Evolutionary conservation across 257 asterid genomes (phyloP).

Genomic region (Solanum bulbocastanum): DNA sequence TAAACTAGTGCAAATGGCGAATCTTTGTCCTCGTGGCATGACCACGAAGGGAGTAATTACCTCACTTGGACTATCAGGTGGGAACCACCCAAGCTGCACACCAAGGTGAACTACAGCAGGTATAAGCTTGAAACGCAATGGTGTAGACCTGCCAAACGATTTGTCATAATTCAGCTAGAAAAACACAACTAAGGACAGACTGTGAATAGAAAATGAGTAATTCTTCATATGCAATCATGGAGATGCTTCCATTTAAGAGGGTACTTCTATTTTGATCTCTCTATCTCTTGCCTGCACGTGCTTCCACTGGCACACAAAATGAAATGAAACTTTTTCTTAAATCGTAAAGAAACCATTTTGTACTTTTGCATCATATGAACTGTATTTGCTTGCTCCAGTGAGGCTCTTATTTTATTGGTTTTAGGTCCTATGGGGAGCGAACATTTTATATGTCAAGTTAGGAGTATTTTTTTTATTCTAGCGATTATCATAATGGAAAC

Average conservation of each 20-base stretch:
- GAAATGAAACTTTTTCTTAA: not conserved
- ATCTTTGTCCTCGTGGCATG: not conserved
- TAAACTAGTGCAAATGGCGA: not conserved
- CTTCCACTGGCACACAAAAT: not conserved
- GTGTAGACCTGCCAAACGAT: slow-evolving; percentile 66
- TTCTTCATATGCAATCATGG: not conserved
- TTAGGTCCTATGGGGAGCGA: not conserved
- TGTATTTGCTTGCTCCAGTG: not conserved
- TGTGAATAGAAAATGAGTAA: not conserved
- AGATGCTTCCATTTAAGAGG: not conserved
- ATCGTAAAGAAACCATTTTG: not conserved
- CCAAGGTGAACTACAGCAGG: slow-evolving; percentile 96
- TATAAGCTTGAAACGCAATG: slow-evolving; percentile 87
- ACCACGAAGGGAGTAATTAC: slow-evolving; percentile 18
- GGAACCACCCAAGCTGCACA: slow-evolving; percentile 78
- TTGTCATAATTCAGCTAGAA: not conserved
- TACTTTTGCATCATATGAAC: not conserved
- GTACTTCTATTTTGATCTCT: not conserved
- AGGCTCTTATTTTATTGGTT: not conserved
- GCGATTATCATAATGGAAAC: not conserved
- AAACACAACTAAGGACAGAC: not conserved
- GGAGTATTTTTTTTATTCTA: not conserved
- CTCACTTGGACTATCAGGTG: slow-evolving; percentile 73
- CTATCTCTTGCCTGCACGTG: not conserved
- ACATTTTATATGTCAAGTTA: not conserved